Base-by-base conservation (phyloP, 2,329 filamentous ascomycete species). In the Byssothecium circinans region DNA sequence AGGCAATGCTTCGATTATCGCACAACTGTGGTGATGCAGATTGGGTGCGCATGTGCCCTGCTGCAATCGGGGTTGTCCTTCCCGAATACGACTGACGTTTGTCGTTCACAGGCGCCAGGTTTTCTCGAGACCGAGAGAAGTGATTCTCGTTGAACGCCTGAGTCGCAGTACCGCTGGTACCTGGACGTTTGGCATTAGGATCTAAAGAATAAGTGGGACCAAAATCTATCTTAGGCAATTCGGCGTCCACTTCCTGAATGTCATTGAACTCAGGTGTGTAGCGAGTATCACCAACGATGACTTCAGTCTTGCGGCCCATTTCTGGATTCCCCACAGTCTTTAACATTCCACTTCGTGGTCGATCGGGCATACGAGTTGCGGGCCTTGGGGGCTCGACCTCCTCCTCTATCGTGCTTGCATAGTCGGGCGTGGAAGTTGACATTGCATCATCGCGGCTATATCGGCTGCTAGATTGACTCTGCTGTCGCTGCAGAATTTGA, bases 181-280 rank as follows among this genome's bases (percentile, higher is more conserved):
- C 76, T n/a, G 82, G 81, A 8, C 80, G 78, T 57, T 75, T 77
- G 15, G 72, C 75, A 35, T 75, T 75, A 22, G 81, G 79, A 51
- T 75, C 75, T 47, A 90, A 86, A 50, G 87, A 86, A 58, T 89
- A 74, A 0, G 91, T 96, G 5, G 86, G 89, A 0, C 92, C 92
- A 71, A 96, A 96, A 68, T 96, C 86, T 53, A 96, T 82, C 4
- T 80, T 74, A 1, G 89, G 89, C 50, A 95, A 84, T 47, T 83
- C 78, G 19, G 81, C 76, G 12, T 57, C 44, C 18, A 45, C 10
- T 40, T 52, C 54, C 15, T 14, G 11, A 41, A 40, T 33, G 15
- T 29, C 49, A 43, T 53, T 58, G 22, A 41, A 25, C n/a, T 52
- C 47, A 7, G 47, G 43, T 66, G 59, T 55, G 54, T 77, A 77